Base-by-base conservation (phyloP, 2,329 filamentous ascomycete species). In the Paecilomyces dactylethromorphus region DNA sequence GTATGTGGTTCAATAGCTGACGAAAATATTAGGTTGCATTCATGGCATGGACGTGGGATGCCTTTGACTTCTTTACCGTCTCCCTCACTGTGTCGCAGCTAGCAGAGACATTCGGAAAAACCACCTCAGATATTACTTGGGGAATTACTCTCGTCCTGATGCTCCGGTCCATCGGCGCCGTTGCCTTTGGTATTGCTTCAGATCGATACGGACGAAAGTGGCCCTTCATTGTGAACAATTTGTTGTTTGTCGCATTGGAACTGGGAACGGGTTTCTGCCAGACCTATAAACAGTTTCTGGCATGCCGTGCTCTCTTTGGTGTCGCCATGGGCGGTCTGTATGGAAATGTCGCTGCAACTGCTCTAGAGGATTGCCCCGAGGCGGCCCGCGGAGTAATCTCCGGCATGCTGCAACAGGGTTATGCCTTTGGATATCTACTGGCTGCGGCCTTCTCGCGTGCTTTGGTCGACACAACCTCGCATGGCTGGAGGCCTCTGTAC, bases 401-500 rank as follows among this genome's bases (percentile, higher is more conserved):
- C 1, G 84, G 84, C 11, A 80, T 87, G 74, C 75, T 87, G 13
- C 84, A 87, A 68, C 83, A 87, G 70, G 84, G 83, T 2, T 87
- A 87, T 64, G 84, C 84, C 0, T 85, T 87, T 66, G 84, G 84
- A 2, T 87, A 87, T 68, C 74, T 87, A n/a, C 77, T 87, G 0
- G 84, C 82, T 0, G 81, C 81, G 0, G 81, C 82, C 10, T 84
- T 85, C 66, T 76, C 76, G 0, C 73, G 78, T 33, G 78, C 65
- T 11, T 64, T 81, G 2, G 78, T 80, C 55, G 78, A 89, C 72
- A 94, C 91, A 0, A 93, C 91, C 0, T 73, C 85, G 0, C 87
- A 95, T 69, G 86, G 82, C 56, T 96, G 92, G 92, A 82, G 92
- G 7, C 90, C 91, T 0, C 79, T 96, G 0, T 96, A 87, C 79